A percentile compares a stretch with the other conserved stretches of the same genome.
Conservation (phyloP, 1,284 basidiomycete genomes). For the Fomitopsis betulina region DNA sequence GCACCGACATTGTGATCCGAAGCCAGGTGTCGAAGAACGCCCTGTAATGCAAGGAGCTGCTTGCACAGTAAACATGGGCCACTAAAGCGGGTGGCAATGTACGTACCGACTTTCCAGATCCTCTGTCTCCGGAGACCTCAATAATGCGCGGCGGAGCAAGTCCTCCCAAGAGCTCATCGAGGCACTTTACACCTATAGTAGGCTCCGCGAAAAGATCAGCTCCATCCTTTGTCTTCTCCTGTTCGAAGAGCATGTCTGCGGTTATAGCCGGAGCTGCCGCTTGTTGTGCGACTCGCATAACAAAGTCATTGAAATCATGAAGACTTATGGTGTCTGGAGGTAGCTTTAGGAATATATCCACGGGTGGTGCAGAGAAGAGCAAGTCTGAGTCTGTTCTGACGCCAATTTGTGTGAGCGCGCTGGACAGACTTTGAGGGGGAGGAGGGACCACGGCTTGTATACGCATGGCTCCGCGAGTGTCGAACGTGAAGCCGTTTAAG, state of each 20-base stretch:
- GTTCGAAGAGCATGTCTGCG: constrained; percentile 36
- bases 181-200: constrained; percentile 37
- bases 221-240: constrained; percentile 19
- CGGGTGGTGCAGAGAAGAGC: constrained; percentile 42
- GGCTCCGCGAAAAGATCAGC: constrained; percentile 19
- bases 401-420: constrained; percentile 34
- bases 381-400: constrained; percentile 57
- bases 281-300: constrained; percentile 33
- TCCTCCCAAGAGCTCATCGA: constrained; percentile 47
- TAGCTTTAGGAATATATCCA: constrained; percentile 45
- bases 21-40: constrained; percentile 48
- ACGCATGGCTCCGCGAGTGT: constrained; percentile 15
- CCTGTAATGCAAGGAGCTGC: constrained; percentile 55
- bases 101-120: constrained; percentile 63
- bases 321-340: constrained; percentile 44
- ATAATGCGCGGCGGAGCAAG: constrained; percentile 46
- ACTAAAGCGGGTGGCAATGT: not conserved
- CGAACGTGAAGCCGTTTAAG: too few species aligned
- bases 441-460: constrained; percentile 19
- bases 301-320: constrained; percentile 40
- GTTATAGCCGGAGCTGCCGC: constrained; percentile 39
- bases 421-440: constrained; percentile 27
- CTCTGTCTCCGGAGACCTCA: constrained; percentile 60
- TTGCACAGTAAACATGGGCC: not conserved
- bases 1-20: constrained; percentile 32